Conservation (phyloP, 2,329 filamentous ascomycete genomes). For the Beauveria australis region DNA sequence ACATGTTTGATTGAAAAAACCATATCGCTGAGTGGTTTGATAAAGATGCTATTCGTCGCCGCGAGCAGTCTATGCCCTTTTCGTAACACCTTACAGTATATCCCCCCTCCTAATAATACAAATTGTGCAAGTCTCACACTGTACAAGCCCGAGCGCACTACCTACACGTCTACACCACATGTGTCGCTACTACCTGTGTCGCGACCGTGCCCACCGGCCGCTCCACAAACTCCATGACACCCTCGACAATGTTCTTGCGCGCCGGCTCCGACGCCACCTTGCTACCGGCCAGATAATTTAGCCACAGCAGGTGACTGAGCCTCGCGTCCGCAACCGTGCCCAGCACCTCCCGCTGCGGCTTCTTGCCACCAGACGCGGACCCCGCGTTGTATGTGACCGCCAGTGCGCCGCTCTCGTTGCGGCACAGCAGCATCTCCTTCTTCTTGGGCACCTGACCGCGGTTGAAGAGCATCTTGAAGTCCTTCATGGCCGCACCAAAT, state of each 20-base stretch:
- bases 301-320: slow-evolving; percentile 73
- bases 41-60: not conserved
- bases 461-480: slow-evolving; percentile 77
- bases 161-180: slow-evolving; percentile 44
- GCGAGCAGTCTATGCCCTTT: not conserved
- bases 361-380: slow-evolving; percentile 46
- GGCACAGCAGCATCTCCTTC: slow-evolving; percentile 64
- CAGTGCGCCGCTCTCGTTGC: slow-evolving; percentile 58
- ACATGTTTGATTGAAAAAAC: not conserved
- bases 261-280: slow-evolving; percentile 80
- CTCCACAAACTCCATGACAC: slow-evolving; percentile 80
- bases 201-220: slow-evolving; percentile 81
- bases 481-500: slow-evolving; percentile 66
- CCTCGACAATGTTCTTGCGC: slow-evolving; percentile 74
- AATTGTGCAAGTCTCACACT: not conserved
- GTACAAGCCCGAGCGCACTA: not conserved
- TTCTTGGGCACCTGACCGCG: slow-evolving; percentile 73
- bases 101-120: not conserved
- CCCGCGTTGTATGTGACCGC: slow-evolving; percentile 56
- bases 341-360: slow-evolving; percentile 43
- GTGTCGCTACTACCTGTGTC: slow-evolving; percentile 68
- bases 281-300: slow-evolving; percentile 81
- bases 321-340: slow-evolving; percentile 72
- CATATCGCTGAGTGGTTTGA: not conserved
- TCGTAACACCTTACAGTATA: not conserved